Conservation (phyloP, 305 asterid species). For the Fraxinus dipetala region DNA sequence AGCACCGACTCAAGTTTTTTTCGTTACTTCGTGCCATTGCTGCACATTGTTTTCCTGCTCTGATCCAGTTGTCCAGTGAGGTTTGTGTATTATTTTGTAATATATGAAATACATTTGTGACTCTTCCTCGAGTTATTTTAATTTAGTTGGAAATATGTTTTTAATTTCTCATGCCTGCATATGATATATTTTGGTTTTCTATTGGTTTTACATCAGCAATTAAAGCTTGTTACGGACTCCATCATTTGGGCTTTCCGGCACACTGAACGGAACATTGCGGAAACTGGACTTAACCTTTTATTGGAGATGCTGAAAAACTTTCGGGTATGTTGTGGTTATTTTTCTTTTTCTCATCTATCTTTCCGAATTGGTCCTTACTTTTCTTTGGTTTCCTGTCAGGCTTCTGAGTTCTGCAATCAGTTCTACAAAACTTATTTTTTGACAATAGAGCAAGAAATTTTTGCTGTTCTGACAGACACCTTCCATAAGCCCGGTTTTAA, state of each 20-base stretch:
- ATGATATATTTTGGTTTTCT: conserved; percentile 18
- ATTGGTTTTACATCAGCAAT: conserved; percentile 55
- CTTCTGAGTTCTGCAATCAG: conserved; percentile 78
- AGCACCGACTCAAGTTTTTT: conserved; percentile 95
- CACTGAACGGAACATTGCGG: conserved; percentile 96
- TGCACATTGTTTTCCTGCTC: conserved; percentile 85
- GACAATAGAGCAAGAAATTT: conserved; percentile 90
- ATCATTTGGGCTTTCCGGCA: conserved; percentile 99
- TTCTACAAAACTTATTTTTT: conserved; percentile 77
- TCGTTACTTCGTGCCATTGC: conserved; percentile 95
- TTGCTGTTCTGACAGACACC: conserved; percentile 89
- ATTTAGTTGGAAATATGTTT: conserved; percentile 14
- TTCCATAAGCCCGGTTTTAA: conserved; percentile 98
- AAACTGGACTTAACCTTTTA: conserved; percentile 87
- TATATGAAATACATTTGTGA: conserved; percentile 5
- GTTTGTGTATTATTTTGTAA: conserved; percentile 31
- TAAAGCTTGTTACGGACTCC: conserved; percentile 95
- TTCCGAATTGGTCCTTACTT: conserved; percentile 8
- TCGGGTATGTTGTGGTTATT: conserved; percentile 48
- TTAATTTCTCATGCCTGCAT: neutral
- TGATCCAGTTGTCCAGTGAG: conserved; percentile 87
- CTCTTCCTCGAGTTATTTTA: neutral
- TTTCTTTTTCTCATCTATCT: neutral
- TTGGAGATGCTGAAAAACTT: conserved; percentile 91
- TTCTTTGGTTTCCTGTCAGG: conserved; percentile 47